Conservation (phyloP, 805 yeast species). For the Candida adriatica region DNA sequence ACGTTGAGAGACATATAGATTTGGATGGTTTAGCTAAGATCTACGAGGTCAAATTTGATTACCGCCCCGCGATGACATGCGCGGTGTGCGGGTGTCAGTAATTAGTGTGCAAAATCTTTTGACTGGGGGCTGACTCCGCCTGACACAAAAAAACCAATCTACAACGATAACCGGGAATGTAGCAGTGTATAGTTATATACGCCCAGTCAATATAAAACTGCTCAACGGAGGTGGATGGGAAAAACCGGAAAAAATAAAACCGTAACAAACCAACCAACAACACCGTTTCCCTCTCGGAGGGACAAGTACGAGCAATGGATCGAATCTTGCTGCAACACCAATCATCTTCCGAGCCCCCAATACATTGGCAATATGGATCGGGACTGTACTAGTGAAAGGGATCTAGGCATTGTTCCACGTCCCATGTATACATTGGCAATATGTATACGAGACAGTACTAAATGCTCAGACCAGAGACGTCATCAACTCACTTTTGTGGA, state of each 20-base stretch:
- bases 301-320: neutral
- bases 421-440: neutral
- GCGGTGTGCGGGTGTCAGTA: conserved; percentile 3
- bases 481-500: no score
- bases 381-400: conserved; percentile 3
- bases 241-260: conserved; percentile 2
- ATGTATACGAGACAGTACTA: neutral
- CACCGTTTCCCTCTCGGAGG: neutral
- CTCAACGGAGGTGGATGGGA: conserved; percentile 6
- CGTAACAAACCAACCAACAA: conserved; percentile 4
- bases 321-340: conserved; percentile 1
- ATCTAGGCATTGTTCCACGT: neutral
- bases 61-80: neutral
- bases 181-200: conserved; percentile 1
- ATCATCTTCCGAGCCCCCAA: conserved; percentile 5
- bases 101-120: neutral
- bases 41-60: neutral
- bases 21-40: neutral
- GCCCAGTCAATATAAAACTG: conserved; percentile 1
- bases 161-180: neutral
- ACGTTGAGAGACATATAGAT: conserved; percentile 41
- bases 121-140: neutral
- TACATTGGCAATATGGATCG: conserved; percentile 16
- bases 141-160: neutral
- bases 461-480: no score